Evolutionary conservation across 2,329 filamentous ascomycete species (phyloP), one percentile per base, ranked within the genome.

Genomic region (Ophiostoma populinum): DNA sequence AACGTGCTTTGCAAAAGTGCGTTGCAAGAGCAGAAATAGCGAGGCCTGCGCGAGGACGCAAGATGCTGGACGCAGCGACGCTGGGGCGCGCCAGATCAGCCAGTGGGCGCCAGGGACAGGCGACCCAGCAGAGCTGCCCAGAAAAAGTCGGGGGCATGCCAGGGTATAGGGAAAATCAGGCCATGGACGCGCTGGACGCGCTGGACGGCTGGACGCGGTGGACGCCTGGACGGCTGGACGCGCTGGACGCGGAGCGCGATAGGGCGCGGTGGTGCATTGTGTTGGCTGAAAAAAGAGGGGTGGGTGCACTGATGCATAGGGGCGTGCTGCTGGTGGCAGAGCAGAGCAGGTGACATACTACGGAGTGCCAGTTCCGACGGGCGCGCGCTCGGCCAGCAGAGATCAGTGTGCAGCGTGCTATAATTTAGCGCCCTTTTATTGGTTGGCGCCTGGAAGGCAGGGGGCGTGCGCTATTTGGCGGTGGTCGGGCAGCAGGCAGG

Each of bases 91-190:
- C 26, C 3, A 24, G 21, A 21, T 9, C 13, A 27, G 26, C 33
- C 12, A 17, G n/a, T 20, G 22, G 20, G 15, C 7, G 12, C 12
- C 30, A 13, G 25, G 27, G n/a, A 25, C 11, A 24, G 19, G 13
- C n/a, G n/a, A n/a, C n/a, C n/a, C n/a, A n/a, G n/a, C n/a, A n/a
- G n/a, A n/a, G n/a, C n/a, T n/a, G n/a, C n/a, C n/a, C n/a, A n/a
- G n/a, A n/a, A 29, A 24, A 28, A 13, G 15, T 16, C 29, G 16
- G 35, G 42, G 42, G 40, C 35, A 31, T 35, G 35, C 37, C 37
- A 29, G 32, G 32, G 42, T 43, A 43, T 41, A 35, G 29, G 42
- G 38, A 42, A 43, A 43, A 32, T n/a, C n/a, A 11, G 22, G 16
- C 5, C 12, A 8, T 17, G 18, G 10, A 24, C 17, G 29, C 12